Base-by-base conservation (phyloP, 2,329 filamentous ascomycete species). In the Fusarium oligoseptatum region DNA sequence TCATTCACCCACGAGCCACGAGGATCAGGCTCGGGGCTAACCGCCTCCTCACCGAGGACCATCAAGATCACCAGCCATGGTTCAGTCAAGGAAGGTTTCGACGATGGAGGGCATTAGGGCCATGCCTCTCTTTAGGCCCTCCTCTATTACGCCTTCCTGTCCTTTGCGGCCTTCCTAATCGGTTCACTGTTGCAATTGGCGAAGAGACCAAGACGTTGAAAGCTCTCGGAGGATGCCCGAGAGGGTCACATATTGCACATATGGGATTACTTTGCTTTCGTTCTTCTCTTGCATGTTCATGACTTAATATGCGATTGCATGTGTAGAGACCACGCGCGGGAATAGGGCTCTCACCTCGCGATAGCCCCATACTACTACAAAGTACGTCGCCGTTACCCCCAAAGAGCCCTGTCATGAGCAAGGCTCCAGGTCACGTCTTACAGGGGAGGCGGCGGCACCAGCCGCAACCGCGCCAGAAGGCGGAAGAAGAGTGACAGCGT, bases 1-100 rank as follows among this genome's bases (percentile, higher is more conserved):
- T 74, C 72, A 74, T 74, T 58, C 52, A 74, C 37, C 52, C 61
- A 37, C 67, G 50, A 65, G 55, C 71, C 67, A 68, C 22, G 41
- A 73, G 60, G 60, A 22, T 58, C 20, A 45, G 36, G 22, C 61
- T 75, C 57, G 50, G 32, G 37, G 22, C 36, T 34, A 68, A 66
- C 57, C 24, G 45, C 34, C 65, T 58, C 36, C 62, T 66, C 56
- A 66, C 32, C 29, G 50, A 72, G 52, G 52, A 55, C 60, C 24
- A 29, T 52, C 48, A 52, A 52, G 72, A 61, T 70, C 61, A 74
- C 52, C 61, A 24, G 22, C 43, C 43, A 48, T 48, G 68, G 57
- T 61, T 52, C 57, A 70, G 68, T 65, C 36, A 62, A 69, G 60
- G 41, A 64, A 72, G 72, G 56, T 62, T 74, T 72, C 61, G 27